Evolutionary conservation across 1,284 basidiomycete species (phyloP), one percentile per base, ranked within the genome.

Genomic region (Ceratobasidium sp.): DNA sequence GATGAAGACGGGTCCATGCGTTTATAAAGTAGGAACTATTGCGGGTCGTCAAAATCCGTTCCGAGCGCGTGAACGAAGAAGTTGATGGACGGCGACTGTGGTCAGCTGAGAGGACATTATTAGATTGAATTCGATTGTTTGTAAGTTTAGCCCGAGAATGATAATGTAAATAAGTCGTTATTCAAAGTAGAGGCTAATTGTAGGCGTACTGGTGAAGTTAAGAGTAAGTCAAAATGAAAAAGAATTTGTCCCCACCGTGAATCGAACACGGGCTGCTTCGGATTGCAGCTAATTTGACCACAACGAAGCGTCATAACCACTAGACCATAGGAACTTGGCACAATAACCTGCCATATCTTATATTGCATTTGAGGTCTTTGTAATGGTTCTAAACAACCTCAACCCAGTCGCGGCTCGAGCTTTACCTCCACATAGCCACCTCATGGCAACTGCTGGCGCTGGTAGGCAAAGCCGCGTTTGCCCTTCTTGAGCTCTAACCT

Each of bases 291-390:
- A 33, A 24, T 7, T 66, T n/a, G 31, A 62, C 71, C 71, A 73
- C 71, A 63, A 63, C 59, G 71, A 63, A 73, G 71, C 59, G 71
- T 73, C 71, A 62, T 73, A 73, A 73, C 71, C 71, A 73, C 71
- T 73, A 73, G 59, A 73, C 71, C 59, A 73, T 63, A 63, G 71
- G 59, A 73, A 62, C 66, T 24, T 67, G 19, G 36, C 36, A n/a
- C n/a, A n/a, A n/a, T 41, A 41, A 41, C 36, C 36, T 41, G 36
- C 36, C 36, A 41, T 11, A 41, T 41, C n/a, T 48, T 60, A n/a
- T 6, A n/a, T 41, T 17, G 14, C 45, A n/a, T n/a, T n/a, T n/a
- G n/a, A n/a, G n/a, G n/a, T n/a, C n/a, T n/a, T 45, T 63, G 44
- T 63, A 24, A 63, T 47, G 15, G 29, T 47, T 24, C 9, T 9